phyloP scores from a whole-genome alignment of 139 green algal species.

The Tetradesmus obliquus region DNA sequence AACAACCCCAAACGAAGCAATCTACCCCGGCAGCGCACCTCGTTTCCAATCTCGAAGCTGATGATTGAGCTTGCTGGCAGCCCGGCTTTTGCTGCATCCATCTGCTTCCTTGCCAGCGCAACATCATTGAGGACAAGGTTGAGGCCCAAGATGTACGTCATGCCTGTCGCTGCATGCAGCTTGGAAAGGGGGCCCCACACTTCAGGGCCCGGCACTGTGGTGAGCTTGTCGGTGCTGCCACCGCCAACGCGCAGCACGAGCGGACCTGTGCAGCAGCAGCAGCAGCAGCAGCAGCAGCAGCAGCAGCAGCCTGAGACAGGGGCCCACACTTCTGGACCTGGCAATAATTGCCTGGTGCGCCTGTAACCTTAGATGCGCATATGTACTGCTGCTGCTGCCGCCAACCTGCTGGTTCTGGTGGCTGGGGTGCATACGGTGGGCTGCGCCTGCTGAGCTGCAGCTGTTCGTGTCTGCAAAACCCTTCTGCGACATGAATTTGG shows the following conservation, averaged over 20 bases:
- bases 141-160: conserved; percentile 42
- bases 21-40: conserved; percentile 11
- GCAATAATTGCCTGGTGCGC: too few relatives aligned
- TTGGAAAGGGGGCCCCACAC: conserved; percentile 36
- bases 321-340: too few relatives aligned
- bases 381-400: too few relatives aligned
- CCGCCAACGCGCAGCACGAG: conserved; percentile 38
- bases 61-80: conserved; percentile 30
- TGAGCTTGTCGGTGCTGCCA: conserved; percentile 45
- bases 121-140: conserved; percentile 18
- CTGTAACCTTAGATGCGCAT: neutral
- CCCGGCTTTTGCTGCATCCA: conserved; percentile 15
- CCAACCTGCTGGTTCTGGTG: too few relatives aligned
- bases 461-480: too few relatives aligned
- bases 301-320: neutral
- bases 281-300: neutral
- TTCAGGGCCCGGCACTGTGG: conserved; percentile 13
- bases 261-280: neutral
- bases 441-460: too few relatives aligned
- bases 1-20: neutral
- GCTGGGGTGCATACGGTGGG: too few relatives aligned
- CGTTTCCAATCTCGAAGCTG: conserved; percentile 49
- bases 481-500: too few relatives aligned
- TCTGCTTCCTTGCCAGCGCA: neutral
- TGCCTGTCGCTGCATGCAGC: conserved; percentile 36